Evolutionary conservation across 225 moss, liverwort and hornwort species (phyloP).

Genomic region (Physcomitrellopsis africana): DNA sequence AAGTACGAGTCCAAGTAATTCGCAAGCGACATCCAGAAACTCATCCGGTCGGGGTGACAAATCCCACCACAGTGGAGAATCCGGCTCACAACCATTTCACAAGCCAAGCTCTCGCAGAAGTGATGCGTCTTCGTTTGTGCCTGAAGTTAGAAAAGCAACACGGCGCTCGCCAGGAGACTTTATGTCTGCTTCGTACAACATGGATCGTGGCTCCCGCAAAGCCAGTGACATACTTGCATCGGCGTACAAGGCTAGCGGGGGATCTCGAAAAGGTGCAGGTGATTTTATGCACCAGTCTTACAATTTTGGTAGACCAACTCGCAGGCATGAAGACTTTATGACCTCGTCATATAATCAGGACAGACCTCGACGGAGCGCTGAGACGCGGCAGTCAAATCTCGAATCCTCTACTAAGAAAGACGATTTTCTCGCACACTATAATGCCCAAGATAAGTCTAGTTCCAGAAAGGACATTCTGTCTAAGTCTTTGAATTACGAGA

Average conservation of each 20-base stretch:
- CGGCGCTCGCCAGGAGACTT: slow-evolving; percentile 44
- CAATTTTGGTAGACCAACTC: slow-evolving; percentile 37
- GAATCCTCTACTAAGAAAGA: slow-evolving; percentile 32
- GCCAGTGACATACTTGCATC: slow-evolving; percentile 49
- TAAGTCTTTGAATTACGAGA: slow-evolving; percentile 45
- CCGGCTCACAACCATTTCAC: slow-evolving; percentile 6
- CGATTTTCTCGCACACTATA: slow-evolving; percentile 44
- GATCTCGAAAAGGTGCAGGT: slow-evolving; percentile 21
- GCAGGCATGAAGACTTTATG: slow-evolving; percentile 38
- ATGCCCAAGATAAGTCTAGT: slow-evolving; percentile 32
- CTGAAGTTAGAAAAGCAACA: slow-evolving; percentile 25
- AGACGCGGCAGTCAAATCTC: slow-evolving; percentile 15
- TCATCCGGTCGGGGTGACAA: slow-evolving; percentile 32
- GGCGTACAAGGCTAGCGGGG: slow-evolving; percentile 37
- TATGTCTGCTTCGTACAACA: slow-evolving; percentile 54
- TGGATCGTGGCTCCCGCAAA: slow-evolving; percentile 48
- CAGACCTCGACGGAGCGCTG: slow-evolving; percentile 46
- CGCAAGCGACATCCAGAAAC: slow-evolving; percentile 40
- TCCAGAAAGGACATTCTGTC: slow-evolving; percentile 42
- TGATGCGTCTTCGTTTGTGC: slow-evolving; percentile 26
- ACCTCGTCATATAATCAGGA: slow-evolving; percentile 40
- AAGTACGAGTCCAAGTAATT: slow-evolving; percentile 42
- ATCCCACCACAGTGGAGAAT: slow-evolving; percentile 27
- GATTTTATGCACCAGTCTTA: slow-evolving; percentile 49
- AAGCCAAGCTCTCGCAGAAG: slow-evolving; percentile 29